Base-by-base conservation (phyloP, 2,329 filamentous ascomycete species). In the Pseudonectria foliicola region DNA sequence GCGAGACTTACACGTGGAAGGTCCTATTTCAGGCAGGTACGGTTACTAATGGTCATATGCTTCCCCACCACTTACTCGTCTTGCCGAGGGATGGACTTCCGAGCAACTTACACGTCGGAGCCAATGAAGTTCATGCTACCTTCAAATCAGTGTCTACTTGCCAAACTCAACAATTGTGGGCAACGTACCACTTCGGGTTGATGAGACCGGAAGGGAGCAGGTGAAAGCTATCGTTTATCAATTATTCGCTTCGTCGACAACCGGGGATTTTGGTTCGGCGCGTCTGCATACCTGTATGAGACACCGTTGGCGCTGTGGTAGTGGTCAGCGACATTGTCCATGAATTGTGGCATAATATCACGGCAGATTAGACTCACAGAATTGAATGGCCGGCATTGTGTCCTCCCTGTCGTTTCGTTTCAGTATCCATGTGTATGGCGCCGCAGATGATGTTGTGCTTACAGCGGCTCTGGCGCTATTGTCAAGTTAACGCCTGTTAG, bases 331-430 rank as follows among this genome's bases (percentile, higher is more conserved):
- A 37, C 26, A 29, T n/a, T n/a, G n/a, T n/a, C 7, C 31, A 21
- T 2, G 7, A n/a, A 12, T n/a, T 13, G 25, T 24, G 13, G 18
- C 13, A 26, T 37, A 12, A 26, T n/a, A n/a, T n/a, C 15, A 25
- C 12, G 18, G 13, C n/a, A 5, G 11, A 26, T 8, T 33, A 3
- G 13, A 38, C 43, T 44, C 27, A 46, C 34, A 42, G 23, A 24
- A 48, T 46, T 2, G 35, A 37, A 13, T 46, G 41, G 3, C 42
- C 44, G 3, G 42, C 39, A 16, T 41, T 40, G 32, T 43, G 38
- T 10, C 42, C 42, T 1, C 42, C 43, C 42, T 45, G 33, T 13
- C n/a, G 28, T 28, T n/a, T 6, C 4, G 12, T 25, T 18, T 44
- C 21, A 38, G 37, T 26, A n/a, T n/a, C n/a, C n/a, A 35, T 30